These are phyloP conservation scores for Phaeosphaeria sp. DNA, from an alignment of 2,329 filamentous ascomycete genomes.

Conservation along the genomic window DNA sequence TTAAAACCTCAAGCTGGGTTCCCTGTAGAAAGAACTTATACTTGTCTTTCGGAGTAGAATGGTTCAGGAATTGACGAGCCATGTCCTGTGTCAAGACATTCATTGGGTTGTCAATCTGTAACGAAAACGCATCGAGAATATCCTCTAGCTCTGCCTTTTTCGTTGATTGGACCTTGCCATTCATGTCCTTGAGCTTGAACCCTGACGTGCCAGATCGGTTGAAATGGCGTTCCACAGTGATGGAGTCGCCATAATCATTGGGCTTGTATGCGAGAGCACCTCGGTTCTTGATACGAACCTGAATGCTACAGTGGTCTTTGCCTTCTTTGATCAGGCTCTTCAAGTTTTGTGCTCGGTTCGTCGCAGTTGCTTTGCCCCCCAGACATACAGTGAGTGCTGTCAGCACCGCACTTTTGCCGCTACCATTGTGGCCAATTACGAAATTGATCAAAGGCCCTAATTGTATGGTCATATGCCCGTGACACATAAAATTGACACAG, in stretches of 20 bases:
- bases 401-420: conserved; percentile 93
- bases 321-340: conserved; percentile 93
- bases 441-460: conserved; percentile 98
- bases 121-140: conserved; percentile 88
- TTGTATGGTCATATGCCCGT: conserved; percentile 78
- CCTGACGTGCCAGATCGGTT: conserved; percentile 74
- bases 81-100: conserved; percentile 96
- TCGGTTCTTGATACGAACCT: conserved; percentile 89
- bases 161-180: conserved; percentile 74
- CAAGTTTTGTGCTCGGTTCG: conserved; percentile 87
- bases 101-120: conserved; percentile 96
- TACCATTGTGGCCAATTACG: conserved; percentile 96
- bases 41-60: conserved; percentile 81
- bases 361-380: conserved; percentile 91
- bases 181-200: conserved; percentile 83
- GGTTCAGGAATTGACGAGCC: conserved; percentile 89
- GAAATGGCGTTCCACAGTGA: conserved; percentile 92
- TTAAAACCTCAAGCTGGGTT: conserved; percentile 89
- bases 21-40: conserved; percentile 97
- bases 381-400: conserved; percentile 92
- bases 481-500: conserved; percentile 97
- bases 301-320: conserved; percentile 71
- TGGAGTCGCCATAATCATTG: conserved; percentile 81
- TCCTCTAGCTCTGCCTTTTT: conserved; percentile 90
- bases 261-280: conserved; percentile 84